phyloP scores from a whole-genome alignment of 129 eudicot genomes.

The Flaveria brownii region DNA sequence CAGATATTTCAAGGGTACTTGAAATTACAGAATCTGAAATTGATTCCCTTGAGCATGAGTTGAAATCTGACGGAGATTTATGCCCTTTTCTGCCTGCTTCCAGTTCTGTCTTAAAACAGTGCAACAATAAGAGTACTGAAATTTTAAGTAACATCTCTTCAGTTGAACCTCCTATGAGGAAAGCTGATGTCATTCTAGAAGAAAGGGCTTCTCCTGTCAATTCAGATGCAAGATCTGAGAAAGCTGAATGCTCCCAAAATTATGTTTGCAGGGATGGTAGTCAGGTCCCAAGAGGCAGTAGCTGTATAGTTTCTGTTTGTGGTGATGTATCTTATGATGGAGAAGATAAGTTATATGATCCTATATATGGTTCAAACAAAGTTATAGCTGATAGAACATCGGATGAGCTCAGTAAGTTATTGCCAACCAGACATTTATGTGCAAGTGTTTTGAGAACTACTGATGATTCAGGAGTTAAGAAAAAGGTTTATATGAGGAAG shows the following conservation, averaged over 20 bases:
- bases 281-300: slow-evolving; percentile 23
- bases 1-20: slow-evolving; percentile 57
- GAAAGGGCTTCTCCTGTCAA: slow-evolving; percentile 21
- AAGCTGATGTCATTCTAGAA: slow-evolving; percentile 28
- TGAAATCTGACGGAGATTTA: slow-evolving; percentile 46
- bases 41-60: slow-evolving; percentile 79
- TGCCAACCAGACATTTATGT: slow-evolving; percentile 37
- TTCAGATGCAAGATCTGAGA: slow-evolving; percentile 31
- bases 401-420: slow-evolving; percentile 53
- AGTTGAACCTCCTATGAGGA: slow-evolving; percentile 36
- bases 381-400: slow-evolving; percentile 46
- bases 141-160: slow-evolving; percentile 38
- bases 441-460: slow-evolving; percentile 29
- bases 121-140: slow-evolving; percentile 36
- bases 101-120: slow-evolving; percentile 30
- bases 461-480: slow-evolving; percentile 35
- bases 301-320: slow-evolving; percentile 6
- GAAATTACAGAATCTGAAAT: slow-evolving; percentile 84
- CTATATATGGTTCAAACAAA: slow-evolving; percentile 52
- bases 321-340: slow-evolving; percentile 13
- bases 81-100: slow-evolving; percentile 43
- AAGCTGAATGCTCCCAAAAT: slow-evolving; percentile 33
- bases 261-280: slow-evolving; percentile 20
- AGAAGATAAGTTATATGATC: slow-evolving; percentile 27
- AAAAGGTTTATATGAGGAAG: slow-evolving; percentile 55